A percentile compares a stretch with the other conserved stretches of the same genome.
Evolutionary conservation across 768 basidiomycete genomes (phyloP).

Genomic region (Lactarius hatsudake): DNA sequence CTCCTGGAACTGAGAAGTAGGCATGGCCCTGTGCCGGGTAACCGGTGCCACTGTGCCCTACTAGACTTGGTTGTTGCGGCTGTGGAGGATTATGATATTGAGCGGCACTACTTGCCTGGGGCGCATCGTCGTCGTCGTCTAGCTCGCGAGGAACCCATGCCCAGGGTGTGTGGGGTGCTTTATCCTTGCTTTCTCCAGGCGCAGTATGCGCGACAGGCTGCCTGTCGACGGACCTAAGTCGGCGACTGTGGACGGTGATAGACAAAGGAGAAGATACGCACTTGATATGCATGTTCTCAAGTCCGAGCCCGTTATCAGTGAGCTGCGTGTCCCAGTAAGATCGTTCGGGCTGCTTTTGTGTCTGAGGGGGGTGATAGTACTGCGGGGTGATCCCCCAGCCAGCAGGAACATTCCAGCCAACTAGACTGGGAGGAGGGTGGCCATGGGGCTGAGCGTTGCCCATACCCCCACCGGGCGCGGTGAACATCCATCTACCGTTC

Average conservation of each 20-base stretch:
- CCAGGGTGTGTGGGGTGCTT: conserved; percentile 61
- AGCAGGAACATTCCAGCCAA: conserved; percentile 26
- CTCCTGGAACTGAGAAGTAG: conserved; percentile 22
- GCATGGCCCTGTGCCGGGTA: conserved; percentile 23
- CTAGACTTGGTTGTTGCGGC: conserved; percentile 23
- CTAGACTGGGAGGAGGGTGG: conserved; percentile 15
- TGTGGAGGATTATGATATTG: conserved; percentile 22
- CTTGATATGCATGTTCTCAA: conserved; percentile 65
- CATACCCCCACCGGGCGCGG: conserved; percentile 1
- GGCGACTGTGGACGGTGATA: background rate
- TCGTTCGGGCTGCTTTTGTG: conserved; percentile 57
- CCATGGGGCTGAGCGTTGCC: conserved; percentile 6
- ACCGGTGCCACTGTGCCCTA: conserved; percentile 4
- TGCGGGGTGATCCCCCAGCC: conserved; percentile 26
- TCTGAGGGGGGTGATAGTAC: conserved; percentile 59
- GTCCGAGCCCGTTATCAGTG: conserved; percentile 59
- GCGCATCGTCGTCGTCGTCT: conserved; percentile 34
- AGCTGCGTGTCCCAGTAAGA: conserved; percentile 63
- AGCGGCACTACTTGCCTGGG: conserved; percentile 17
- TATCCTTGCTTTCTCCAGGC: conserved; percentile 28
- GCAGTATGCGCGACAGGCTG: conserved; percentile 1
- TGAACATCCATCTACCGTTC: conserved; percentile 28
- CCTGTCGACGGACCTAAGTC: background rate
- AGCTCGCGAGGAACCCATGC: conserved; percentile 59
- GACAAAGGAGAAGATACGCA: conserved; percentile 36